phyloP scores from a whole-genome alignment of 1,139 yeast species.

The Pichia sp. region DNA sequence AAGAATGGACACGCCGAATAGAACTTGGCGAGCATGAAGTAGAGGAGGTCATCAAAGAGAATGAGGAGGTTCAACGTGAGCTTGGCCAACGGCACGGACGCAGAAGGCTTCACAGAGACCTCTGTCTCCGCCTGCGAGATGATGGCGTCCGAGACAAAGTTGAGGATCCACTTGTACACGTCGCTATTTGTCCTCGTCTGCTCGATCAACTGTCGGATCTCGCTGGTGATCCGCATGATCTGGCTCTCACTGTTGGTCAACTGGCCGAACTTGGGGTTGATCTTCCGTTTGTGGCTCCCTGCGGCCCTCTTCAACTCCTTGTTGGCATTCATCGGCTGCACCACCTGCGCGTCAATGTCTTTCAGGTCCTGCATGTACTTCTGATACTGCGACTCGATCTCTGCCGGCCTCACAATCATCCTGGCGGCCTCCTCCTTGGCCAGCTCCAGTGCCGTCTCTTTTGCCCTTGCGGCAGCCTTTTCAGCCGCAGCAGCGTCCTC shows the following conservation, averaged over 20 bases:
- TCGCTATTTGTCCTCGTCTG: constrained; percentile 45
- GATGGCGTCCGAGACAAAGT: constrained; percentile 77
- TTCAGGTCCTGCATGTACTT: constrained; percentile 53
- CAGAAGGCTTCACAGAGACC: constrained; percentile 71
- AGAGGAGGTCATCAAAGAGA: constrained; percentile 61
- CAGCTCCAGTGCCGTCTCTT: constrained; percentile 25
- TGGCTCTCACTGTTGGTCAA: constrained; percentile 69
- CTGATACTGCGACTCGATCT: constrained; percentile 46
- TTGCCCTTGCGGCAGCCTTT: constrained; percentile 24
- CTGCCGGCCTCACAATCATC: constrained; percentile 35
- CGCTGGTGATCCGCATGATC: constrained; percentile 47
- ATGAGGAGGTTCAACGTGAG: constrained; percentile 54
- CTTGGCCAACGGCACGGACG: constrained; percentile 77
- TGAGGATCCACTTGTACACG: constrained; percentile 69
- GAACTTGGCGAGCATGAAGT: constrained; percentile 70
- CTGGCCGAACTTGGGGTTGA: constrained; percentile 90
- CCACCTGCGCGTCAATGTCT: constrained; percentile 58
- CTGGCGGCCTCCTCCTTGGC: constrained; percentile 21
- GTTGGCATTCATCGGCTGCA: constrained; percentile 46
- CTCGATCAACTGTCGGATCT: constrained; percentile 46
- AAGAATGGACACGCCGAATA: constrained; percentile 88
- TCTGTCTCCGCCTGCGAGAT: constrained; percentile 93
- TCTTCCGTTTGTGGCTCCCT: constrained; percentile 56
- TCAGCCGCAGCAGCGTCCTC: no score
- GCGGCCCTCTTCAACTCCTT: constrained; percentile 41